These are phyloP conservation scores for Rhytidiadelphus loreus DNA, from an alignment of 225 moss, liverwort and hornwort species.

Conservation along the genomic window DNA sequence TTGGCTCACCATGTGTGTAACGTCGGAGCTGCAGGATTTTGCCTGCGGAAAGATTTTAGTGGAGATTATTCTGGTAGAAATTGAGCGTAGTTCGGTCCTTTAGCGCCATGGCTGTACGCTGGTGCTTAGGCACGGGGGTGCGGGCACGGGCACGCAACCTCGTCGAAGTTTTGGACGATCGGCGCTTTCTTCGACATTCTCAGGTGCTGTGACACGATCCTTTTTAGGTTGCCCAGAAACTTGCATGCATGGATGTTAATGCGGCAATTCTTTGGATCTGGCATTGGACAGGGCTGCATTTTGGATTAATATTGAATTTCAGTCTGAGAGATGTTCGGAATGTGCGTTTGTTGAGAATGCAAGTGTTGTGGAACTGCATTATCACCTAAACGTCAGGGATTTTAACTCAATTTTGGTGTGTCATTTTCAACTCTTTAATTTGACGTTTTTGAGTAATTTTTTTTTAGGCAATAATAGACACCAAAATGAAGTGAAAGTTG, in stretches of 20 bases:
- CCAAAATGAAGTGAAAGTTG: not conserved
- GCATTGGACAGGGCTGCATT: not conserved
- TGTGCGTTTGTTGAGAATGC: not conserved
- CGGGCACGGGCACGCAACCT: conserved; percentile 2
- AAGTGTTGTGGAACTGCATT: not conserved
- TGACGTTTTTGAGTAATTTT: not conserved
- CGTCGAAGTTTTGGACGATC: not conserved
- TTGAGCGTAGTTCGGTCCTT: not conserved
- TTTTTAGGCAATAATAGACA: not conserved
- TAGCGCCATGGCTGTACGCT: conserved; percentile 12
- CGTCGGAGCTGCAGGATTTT: not conserved
- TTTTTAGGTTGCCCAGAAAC: not conserved
- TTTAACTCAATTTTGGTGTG: not conserved
- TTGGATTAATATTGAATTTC: not conserved
- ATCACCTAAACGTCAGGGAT: not conserved
- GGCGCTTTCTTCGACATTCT: not conserved
- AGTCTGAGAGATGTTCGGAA: not conserved
- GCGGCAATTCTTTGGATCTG: not conserved
- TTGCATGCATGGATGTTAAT: not conserved
- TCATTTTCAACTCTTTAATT: not conserved
- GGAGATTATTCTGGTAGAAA: not conserved
- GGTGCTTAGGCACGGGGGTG: conserved; percentile 1
- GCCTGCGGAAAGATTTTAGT: not conserved
- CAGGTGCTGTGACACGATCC: not conserved
- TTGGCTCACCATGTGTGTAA: not conserved